Conservation (phyloP, 1,284 basidiomycete species). For the Heterobasidion irregulare region DNA sequence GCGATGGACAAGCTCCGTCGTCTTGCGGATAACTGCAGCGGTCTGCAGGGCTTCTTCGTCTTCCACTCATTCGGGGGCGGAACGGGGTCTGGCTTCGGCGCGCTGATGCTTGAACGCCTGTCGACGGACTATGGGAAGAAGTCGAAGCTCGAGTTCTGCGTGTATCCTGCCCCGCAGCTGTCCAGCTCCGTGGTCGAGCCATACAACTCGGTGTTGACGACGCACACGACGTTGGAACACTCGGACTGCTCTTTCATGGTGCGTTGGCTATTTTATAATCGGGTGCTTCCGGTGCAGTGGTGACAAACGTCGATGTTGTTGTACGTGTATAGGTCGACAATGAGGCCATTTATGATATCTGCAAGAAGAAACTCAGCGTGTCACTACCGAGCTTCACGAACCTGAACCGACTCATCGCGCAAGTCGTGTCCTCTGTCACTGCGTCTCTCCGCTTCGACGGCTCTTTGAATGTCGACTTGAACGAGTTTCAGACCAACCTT, state of each 20-base stretch:
- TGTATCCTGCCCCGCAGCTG: conserved; percentile 93
- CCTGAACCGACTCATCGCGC: conserved; percentile 94
- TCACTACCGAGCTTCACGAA: conserved; percentile 87
- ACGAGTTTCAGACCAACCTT: conserved; percentile 98
- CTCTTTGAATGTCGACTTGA: conserved; percentile 95
- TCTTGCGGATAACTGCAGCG: conserved; percentile 95
- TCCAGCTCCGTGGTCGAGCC: conserved; percentile 98
- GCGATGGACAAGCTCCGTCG: conserved; percentile 96
- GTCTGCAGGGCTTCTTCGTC: conserved; percentile 99
- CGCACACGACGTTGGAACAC: conserved; percentile 98
- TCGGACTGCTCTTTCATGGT: conserved; percentile 99
- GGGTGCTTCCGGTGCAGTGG: too few relatives aligned
- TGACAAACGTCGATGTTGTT: neutral
- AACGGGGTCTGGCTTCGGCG: conserved; percentile 98
- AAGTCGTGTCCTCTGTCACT: conserved; percentile 98
- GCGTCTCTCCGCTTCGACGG: conserved; percentile 97
- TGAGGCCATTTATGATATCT: conserved; percentile 98
- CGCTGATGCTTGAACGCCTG: conserved; percentile 91
- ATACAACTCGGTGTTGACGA: conserved; percentile 98
- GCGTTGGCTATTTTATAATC: conserved; percentile 4
- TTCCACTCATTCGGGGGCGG: conserved; percentile 99
- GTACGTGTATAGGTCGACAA: conserved; percentile 70
- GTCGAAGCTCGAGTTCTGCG: conserved; percentile 98
- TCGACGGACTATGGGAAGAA: conserved; percentile 99
- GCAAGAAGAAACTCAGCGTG: conserved; percentile 92